Conservation (phyloP, 2,329 filamentous ascomycete species). For the Talaromyces albobiverticillius region DNA sequence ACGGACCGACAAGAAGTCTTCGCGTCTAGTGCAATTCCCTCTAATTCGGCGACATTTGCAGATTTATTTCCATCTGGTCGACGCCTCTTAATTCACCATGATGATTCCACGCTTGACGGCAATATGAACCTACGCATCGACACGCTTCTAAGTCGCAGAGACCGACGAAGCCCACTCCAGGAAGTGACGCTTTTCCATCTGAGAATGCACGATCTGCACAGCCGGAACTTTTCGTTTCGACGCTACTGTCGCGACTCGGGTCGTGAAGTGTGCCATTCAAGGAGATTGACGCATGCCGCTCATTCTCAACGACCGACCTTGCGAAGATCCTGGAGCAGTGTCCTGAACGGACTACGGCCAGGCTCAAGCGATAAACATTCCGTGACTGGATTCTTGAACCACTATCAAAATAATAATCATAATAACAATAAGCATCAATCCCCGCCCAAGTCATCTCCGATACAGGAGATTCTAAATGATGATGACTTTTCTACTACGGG, state of each 20-base stretch:
- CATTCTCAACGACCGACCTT: slow-evolving; percentile 50
- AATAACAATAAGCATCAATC: slow-evolving; percentile 21
- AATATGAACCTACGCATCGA: slow-evolving; percentile 96
- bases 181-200: slow-evolving; percentile 84
- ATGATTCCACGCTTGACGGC: slow-evolving; percentile 84
- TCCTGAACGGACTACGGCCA: slow-evolving; percentile 54
- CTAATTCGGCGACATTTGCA: slow-evolving; percentile 78
- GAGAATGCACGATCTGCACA: slow-evolving; percentile 86
- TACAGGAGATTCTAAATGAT: slow-evolving; percentile 2
- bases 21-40: slow-evolving; percentile 66
- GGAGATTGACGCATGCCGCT: slow-evolving; percentile 64
- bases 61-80: slow-evolving; percentile 82
- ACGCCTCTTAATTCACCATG: slow-evolving; percentile 78
- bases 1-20: slow-evolving; percentile 56
- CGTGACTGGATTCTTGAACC: slow-evolving; percentile 16
- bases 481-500: slow-evolving; percentile 7
- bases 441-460: slow-evolving; percentile 9
- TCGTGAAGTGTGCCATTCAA: slow-evolving; percentile 84
- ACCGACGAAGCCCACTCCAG: slow-evolving; percentile 45
- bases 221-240: slow-evolving; percentile 83
- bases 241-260: slow-evolving; percentile 92
- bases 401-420: not conserved
- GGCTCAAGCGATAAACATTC: slow-evolving; percentile 47
- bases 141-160: slow-evolving; percentile 62
- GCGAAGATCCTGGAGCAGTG: slow-evolving; percentile 60